Conservation (phyloP, 768 basidiomycete genomes). For the Holtermannia corniformis region DNA sequence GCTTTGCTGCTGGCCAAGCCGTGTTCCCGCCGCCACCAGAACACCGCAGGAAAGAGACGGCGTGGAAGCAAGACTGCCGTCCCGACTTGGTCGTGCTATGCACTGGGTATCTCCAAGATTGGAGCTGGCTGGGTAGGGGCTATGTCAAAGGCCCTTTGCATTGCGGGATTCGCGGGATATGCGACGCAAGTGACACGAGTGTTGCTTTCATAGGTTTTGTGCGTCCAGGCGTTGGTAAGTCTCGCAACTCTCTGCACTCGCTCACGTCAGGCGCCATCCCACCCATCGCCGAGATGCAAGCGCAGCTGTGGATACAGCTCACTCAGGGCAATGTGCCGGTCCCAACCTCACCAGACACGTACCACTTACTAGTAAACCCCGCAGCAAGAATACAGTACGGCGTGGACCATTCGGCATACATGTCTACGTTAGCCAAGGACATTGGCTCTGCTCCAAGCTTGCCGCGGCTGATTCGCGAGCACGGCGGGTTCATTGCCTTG, state of each 20-base stretch:
- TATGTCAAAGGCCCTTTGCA: constrained; percentile 34
- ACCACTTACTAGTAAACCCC: constrained; percentile 51
- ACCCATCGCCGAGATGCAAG: constrained; percentile 55
- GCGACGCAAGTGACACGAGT: constrained; percentile 43
- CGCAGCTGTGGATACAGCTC: constrained; percentile 52
- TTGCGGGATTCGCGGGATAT: constrained; percentile 31
- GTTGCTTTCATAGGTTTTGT: constrained; percentile 54
- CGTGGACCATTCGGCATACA: constrained; percentile 52
- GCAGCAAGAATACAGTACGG: constrained; percentile 54
- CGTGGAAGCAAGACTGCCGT: constrained; percentile 35
- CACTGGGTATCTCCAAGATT: constrained; percentile 43
- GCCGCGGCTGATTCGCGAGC: constrained; percentile 46
- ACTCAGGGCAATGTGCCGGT: constrained; percentile 45
- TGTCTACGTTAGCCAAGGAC: constrained; percentile 52
- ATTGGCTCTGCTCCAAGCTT: constrained; percentile 52
- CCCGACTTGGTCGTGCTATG: constrained; percentile 27
- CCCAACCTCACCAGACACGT: constrained; percentile 48
- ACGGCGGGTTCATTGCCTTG: constrained; percentile 49
- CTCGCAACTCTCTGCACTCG: not conserved
- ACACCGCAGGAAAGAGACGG: constrained; percentile 45
- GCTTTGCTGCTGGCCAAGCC: constrained; percentile 46
- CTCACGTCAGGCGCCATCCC: constrained; percentile 45
- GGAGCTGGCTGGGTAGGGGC: constrained; percentile 31
- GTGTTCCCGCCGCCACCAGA: constrained; percentile 44
- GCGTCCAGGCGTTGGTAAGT: constrained; percentile 52